These are phyloP conservation scores for Plasmopara halstedii DNA, from an alignment of 352 stramenopile genomes.

Conservation along the genomic window DNA sequence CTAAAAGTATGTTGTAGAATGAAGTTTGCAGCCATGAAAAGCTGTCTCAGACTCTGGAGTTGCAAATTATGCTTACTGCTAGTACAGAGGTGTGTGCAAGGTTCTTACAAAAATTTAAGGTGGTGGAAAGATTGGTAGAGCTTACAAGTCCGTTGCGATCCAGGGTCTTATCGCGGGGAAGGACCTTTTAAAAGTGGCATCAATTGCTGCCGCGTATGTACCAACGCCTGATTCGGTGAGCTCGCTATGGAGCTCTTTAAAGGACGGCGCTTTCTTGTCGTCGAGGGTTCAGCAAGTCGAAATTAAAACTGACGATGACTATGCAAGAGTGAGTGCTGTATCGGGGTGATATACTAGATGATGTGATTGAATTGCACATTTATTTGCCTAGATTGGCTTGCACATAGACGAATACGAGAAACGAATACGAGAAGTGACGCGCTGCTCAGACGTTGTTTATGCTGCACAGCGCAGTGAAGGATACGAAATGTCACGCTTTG, in stretches of 20 bases:
- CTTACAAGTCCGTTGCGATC: not conserved
- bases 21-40: conserved; percentile 83
- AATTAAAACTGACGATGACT: conserved; percentile 84
- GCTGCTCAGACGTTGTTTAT: conserved; percentile 79
- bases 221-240: conserved; percentile 66
- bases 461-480: conserved; percentile 68
- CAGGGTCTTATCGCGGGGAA: conserved; percentile 77
- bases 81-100: conserved; percentile 55
- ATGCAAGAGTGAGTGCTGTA: conserved; percentile 40
- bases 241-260: conserved; percentile 76
- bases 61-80: conserved; percentile 77
- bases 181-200: conserved; percentile 73
- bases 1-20: conserved; percentile 43
- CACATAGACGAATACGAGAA: conserved; percentile 83
- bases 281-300: conserved; percentile 80
- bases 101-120: not conserved
- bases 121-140: not conserved
- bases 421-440: conserved; percentile 71
- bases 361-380: not conserved
- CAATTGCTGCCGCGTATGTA: conserved; percentile 63
- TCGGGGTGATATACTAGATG: not conserved
- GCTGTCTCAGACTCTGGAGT: conserved; percentile 69
- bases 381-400: conserved; percentile 57
- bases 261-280: conserved; percentile 68
- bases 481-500: conserved; percentile 83